A percentile compares a stretch with the other conserved stretches of the same genome.
phyloP scores from a whole-genome alignment of 345 rosid species.

The Eucalyptus albens region DNA sequence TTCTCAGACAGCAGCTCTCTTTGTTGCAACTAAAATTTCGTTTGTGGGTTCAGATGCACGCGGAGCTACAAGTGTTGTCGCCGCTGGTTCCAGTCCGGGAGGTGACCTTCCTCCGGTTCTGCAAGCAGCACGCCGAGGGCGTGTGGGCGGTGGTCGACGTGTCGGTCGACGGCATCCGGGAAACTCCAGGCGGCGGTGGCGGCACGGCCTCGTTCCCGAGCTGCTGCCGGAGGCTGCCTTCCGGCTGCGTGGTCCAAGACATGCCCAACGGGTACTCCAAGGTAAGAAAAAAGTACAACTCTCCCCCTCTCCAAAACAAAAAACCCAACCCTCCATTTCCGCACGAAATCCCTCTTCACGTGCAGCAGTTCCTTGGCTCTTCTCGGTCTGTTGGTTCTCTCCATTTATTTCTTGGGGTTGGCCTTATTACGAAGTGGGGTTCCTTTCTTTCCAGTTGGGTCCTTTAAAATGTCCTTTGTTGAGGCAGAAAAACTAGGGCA shows the following conservation, averaged over 20 bases:
- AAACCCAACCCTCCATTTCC: neutral
- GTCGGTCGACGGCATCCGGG: constrained; percentile 54
- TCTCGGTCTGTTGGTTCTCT: neutral
- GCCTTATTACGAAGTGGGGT: neutral
- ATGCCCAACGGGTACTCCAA: constrained; percentile 95
- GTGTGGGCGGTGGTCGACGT: constrained; percentile 98
- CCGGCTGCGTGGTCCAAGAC: constrained; percentile 94
- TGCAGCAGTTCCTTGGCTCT: neutral
- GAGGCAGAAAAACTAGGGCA: constrained; percentile 4
- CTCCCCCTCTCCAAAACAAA: neutral
- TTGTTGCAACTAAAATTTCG: neutral
- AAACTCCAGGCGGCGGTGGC: constrained; percentile 30
- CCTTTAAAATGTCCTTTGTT: constrained; percentile 1
- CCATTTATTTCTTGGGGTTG: neutral
- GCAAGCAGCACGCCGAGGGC: constrained; percentile 92
- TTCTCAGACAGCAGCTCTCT: neutral
- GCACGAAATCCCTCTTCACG: neutral
- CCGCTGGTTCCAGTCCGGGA: constrained; percentile 94
- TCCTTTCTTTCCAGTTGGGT: neutral
- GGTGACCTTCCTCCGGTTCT: constrained; percentile 73
- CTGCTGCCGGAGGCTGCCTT: constrained; percentile 85
- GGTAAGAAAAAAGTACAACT: constrained; percentile 25
- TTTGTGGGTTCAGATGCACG: constrained; percentile 48
- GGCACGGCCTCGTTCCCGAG: constrained; percentile 31
- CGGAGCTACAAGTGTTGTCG: constrained; percentile 81